Conservation (phyloP, 352 stramenopile genomes). For the Phytophthora chlamydospora region DNA sequence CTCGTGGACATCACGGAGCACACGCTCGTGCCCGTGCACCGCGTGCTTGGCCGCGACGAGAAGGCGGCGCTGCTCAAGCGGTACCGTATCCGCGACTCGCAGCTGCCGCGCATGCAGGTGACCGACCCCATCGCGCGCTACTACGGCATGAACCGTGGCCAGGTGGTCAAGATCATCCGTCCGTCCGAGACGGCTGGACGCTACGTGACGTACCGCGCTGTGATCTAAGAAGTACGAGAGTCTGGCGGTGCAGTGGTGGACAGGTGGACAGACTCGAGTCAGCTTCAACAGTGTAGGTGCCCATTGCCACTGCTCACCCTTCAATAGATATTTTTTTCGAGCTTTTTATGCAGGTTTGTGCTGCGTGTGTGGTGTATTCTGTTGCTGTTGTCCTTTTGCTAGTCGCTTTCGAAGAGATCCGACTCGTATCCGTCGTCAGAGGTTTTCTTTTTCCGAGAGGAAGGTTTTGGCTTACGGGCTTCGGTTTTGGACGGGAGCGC, state of each 20-base stretch:
- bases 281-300: too few relatives aligned
- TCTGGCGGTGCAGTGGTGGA: neutral
- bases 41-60: constrained; percentile 96
- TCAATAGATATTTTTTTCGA: constrained; percentile 21
- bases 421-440: constrained; percentile 52
- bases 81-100: constrained; percentile 99
- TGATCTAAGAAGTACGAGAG: constrained; percentile 87
- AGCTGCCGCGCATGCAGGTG: constrained; percentile 99
- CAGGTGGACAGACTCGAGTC: too few relatives aligned
- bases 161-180: constrained; percentile 99
- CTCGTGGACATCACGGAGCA: constrained; percentile 99
- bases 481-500: neutral
- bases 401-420: constrained; percentile 69
- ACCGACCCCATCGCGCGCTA: constrained; percentile 99
- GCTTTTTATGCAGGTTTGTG: neutral
- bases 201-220: constrained; percentile 99
- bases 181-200: constrained; percentile 98
- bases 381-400: neutral
- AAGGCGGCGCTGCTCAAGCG: constrained; percentile 98
- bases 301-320: neutral
- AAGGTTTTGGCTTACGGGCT: constrained; percentile 2
- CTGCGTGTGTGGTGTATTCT: constrained; percentile 3
- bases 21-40: constrained; percentile 98
- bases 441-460: constrained; percentile 11
- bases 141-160: constrained; percentile 94